Evolutionary conservation across 768 basidiomycete species (phyloP).

Genomic region (Mrakia blollopis): DNA sequence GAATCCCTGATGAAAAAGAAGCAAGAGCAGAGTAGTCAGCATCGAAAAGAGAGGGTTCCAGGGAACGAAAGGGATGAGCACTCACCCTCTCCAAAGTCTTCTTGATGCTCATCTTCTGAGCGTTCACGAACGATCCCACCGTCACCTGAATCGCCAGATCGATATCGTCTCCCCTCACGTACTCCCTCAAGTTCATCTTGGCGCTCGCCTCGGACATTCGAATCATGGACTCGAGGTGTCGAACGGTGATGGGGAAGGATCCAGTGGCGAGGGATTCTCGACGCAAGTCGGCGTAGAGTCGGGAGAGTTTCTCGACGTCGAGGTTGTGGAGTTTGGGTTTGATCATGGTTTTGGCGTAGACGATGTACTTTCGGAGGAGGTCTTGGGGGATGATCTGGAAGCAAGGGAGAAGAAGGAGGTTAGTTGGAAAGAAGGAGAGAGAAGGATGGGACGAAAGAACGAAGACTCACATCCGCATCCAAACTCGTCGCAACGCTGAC

Average conservation of each 20-base stretch:
- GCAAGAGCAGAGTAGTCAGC: slow-evolving; percentile 8
- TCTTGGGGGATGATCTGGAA: slow-evolving; percentile 92
- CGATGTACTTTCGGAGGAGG: slow-evolving; percentile 92
- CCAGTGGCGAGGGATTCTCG: slow-evolving; percentile 95
- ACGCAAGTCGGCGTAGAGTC: slow-evolving; percentile 90
- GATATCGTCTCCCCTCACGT: slow-evolving; percentile 91
- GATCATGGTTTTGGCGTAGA: slow-evolving; percentile 93
- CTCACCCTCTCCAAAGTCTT: slow-evolving; percentile 89
- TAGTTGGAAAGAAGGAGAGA: background rate
- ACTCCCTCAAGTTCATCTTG: slow-evolving; percentile 95
- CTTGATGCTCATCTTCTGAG: slow-evolving; percentile 98
- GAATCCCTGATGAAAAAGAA: slow-evolving; percentile 63
- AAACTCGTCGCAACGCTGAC: slow-evolving; percentile 79
- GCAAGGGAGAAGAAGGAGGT: background rate
- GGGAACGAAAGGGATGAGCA: slow-evolving; percentile 28
- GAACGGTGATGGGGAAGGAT: slow-evolving; percentile 97
- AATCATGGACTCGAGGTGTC: slow-evolving; percentile 98
- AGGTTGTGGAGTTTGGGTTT: slow-evolving; percentile 88
- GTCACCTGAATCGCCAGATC: slow-evolving; percentile 95
- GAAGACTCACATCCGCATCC: slow-evolving; percentile 77
- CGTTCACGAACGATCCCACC: slow-evolving; percentile 87
- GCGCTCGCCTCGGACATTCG: slow-evolving; percentile 98
- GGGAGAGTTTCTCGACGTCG: slow-evolving; percentile 89
- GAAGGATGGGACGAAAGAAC: too few species aligned
- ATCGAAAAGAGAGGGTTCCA: background rate